phyloP scores from a whole-genome alignment of 768 basidiomycete species.

The Russula compacta region DNA sequence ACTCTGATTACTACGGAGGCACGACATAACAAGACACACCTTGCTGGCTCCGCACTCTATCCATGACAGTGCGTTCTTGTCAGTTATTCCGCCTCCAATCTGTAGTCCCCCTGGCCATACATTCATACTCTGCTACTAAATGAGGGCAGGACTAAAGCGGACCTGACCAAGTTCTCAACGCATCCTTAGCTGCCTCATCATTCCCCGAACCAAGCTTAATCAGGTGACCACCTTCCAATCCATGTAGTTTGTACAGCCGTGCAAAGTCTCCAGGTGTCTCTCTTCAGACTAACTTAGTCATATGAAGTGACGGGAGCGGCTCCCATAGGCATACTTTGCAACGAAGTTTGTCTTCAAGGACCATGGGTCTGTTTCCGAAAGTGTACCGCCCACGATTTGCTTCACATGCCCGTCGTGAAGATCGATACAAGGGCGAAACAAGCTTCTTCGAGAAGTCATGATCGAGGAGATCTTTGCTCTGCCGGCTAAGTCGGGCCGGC shows the following conservation, averaged over 20 bases:
- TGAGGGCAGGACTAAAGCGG: conserved; percentile 8
- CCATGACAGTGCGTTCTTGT: conserved; percentile 75
- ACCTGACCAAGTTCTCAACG: conserved; percentile 81
- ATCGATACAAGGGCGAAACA: conserved; percentile 93
- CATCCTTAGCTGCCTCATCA: conserved; percentile 79
- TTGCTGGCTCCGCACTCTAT: conserved; percentile 85
- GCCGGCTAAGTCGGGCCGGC: conserved; percentile 1
- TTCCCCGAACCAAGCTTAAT: conserved; percentile 93
- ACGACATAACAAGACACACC: conserved; percentile 30
- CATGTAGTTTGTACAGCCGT: conserved; percentile 57
- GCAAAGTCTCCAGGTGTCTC: conserved; percentile 77
- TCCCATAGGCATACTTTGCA: conserved; percentile 51
- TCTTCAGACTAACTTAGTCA: conserved; percentile 32
- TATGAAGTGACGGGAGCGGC: neutral
- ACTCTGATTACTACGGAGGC: neutral
- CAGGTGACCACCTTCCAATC: conserved; percentile 82
- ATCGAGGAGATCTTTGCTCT: neutral
- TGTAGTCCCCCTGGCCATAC: conserved; percentile 46
- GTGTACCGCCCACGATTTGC: conserved; percentile 94
- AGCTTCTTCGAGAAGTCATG: conserved; percentile 27
- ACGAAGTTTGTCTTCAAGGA: conserved; percentile 83
- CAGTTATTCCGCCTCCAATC: conserved; percentile 88
- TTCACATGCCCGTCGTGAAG: conserved; percentile 94
- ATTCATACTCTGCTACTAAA: neutral
- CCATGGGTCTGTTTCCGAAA: conserved; percentile 57